These are phyloP conservation scores for Lojkania enalia DNA, from an alignment of 2,329 filamentous ascomycete species.

Conservation along the genomic window DNA sequence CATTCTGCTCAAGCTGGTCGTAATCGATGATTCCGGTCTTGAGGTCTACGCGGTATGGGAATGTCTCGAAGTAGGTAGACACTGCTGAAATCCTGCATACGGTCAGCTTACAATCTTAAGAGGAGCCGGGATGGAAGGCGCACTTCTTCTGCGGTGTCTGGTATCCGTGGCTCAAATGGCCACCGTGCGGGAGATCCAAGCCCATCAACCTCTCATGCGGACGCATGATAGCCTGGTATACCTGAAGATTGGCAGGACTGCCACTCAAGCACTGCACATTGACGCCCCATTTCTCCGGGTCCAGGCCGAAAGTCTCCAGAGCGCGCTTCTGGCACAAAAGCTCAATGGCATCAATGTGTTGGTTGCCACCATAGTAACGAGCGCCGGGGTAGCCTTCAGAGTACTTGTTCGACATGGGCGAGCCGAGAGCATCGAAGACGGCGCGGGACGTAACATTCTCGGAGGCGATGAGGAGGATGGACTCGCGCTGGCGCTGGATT, in stretches of 20 bases:
- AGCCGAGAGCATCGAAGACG: slow-evolving; percentile 55
- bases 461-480: slow-evolving; percentile 67
- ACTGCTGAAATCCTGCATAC: slow-evolving; percentile 80
- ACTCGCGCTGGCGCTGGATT: slow-evolving; percentile 96
- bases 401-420: slow-evolving; percentile 80
- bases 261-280: slow-evolving; percentile 88
- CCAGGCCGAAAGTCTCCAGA: slow-evolving; percentile 81
- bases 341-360: slow-evolving; percentile 92
- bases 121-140: slow-evolving; percentile 34
- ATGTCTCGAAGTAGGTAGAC: slow-evolving; percentile 98
- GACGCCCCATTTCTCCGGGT: slow-evolving; percentile 89
- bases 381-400: slow-evolving; percentile 97
- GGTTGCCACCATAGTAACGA: slow-evolving; percentile 94
- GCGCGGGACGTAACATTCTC: slow-evolving; percentile 46
- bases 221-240: slow-evolving; percentile 96
- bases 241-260: slow-evolving; percentile 94
- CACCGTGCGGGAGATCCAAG: slow-evolving; percentile 89
- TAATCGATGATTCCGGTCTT: slow-evolving; percentile 95
- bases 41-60: slow-evolving; percentile 91
- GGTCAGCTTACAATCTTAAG: slow-evolving; percentile 17
- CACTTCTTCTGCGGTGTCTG: slow-evolving; percentile 92
- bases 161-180: slow-evolving; percentile 95
- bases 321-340: slow-evolving; percentile 87
- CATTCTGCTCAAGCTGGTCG: slow-evolving; percentile 83
- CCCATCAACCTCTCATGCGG: slow-evolving; percentile 97